Conservation (phyloP, 495 filamentous ascomycete genomes). For the Evansstolkia leycettana region DNA sequence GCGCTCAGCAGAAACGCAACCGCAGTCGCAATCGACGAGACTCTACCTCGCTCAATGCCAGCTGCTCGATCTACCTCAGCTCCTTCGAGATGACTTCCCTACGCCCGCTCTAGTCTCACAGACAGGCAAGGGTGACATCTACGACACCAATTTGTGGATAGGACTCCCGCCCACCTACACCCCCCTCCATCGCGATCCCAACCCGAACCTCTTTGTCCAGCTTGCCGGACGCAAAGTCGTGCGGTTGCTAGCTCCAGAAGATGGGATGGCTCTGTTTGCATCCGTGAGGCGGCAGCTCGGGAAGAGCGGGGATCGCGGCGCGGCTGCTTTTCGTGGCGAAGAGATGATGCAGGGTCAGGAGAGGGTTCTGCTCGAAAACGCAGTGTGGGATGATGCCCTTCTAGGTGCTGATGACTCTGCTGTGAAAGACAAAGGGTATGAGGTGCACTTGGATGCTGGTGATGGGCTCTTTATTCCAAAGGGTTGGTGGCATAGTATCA, state of each 20-base stretch:
- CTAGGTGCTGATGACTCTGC: slow-evolving; percentile 4
- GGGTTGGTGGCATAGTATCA: slow-evolving; percentile 95
- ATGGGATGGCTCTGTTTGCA: slow-evolving; percentile 49
- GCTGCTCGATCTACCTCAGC: slow-evolving; percentile 48
- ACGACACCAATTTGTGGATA: slow-evolving; percentile 79
- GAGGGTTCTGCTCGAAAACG: slow-evolving; percentile 47
- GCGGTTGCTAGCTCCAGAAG: slow-evolving; percentile 50
- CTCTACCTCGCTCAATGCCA: slow-evolving; percentile 82
- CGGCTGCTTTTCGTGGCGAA: slow-evolving; percentile 54
- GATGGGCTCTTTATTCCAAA: slow-evolving; percentile 81
- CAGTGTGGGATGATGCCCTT: slow-evolving; percentile 51
- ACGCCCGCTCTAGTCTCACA: slow-evolving; percentile 48
- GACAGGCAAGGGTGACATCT: slow-evolving; percentile 63
- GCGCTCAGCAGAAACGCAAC: slow-evolving; percentile 15
- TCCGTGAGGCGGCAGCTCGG: slow-evolving; percentile 38
- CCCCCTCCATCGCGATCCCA: slow-evolving; percentile 83
- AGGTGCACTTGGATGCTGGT: slow-evolving; percentile 47
- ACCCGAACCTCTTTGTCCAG: slow-evolving; percentile 87
- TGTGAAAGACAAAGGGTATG: slow-evolving; percentile 27
- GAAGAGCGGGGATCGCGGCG: slow-evolving; percentile 20
- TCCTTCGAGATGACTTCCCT: slow-evolving; percentile 53
- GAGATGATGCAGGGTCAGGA: slow-evolving; percentile 88
- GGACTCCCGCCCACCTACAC: slow-evolving; percentile 78
- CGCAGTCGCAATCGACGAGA: slow-evolving; percentile 14
- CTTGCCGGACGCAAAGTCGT: slow-evolving; percentile 61